These are phyloP conservation scores for Phaeosphaeriaceae sp. DNA, from an alignment of 2,329 filamentous ascomycete species.

Conservation along the genomic window DNA sequence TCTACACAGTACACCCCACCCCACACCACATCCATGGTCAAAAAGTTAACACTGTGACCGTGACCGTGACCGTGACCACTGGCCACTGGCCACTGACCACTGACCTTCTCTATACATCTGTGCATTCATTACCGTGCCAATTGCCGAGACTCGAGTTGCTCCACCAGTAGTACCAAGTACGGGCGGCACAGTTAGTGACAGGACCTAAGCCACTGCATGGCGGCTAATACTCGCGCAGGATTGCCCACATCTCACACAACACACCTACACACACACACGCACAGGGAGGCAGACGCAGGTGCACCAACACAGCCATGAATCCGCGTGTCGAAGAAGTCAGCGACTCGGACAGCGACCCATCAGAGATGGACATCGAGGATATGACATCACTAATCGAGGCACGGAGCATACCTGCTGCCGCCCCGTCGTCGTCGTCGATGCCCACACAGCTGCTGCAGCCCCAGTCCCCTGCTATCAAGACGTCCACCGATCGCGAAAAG, in stretches of 20 bases:
- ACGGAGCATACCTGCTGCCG: conserved; percentile 37
- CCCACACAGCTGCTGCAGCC: conserved; percentile 44
- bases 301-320: conserved; percentile 56
- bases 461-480: conserved; percentile 49
- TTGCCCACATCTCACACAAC: neutral
- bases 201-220: neutral
- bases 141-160: too few species aligned
- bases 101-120: too few species aligned
- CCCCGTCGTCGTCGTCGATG: conserved; percentile 24
- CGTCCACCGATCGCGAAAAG: conserved; percentile 56
- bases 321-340: conserved; percentile 91
- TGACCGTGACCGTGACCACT: too few species aligned
- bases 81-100: too few species aligned
- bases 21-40: too few species aligned
- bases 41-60: too few species aligned
- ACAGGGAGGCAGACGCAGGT: too few species aligned
- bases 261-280: neutral
- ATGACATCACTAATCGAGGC: conserved; percentile 65
- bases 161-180: neutral
- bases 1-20: too few species aligned
- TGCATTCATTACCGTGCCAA: too few species aligned
- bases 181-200: neutral
- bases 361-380: conserved; percentile 79
- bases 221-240: conserved; percentile 1
- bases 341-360: conserved; percentile 74